These are phyloP conservation scores for Monilinia fructicola DNA, from an alignment of 2,329 filamentous ascomycete species.

Conservation along the genomic window DNA sequence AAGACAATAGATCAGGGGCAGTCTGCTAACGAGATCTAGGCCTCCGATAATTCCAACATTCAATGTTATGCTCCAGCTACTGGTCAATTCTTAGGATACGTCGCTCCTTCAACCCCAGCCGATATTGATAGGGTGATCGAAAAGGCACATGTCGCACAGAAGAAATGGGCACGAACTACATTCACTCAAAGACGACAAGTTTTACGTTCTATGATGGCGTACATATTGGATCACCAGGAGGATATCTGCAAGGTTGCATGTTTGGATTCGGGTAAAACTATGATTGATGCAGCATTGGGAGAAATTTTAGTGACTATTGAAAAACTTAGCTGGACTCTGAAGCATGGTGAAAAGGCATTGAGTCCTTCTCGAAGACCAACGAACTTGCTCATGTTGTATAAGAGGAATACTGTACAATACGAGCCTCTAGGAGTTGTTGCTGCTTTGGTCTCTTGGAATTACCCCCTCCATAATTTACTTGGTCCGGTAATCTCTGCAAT, in stretches of 20 bases:
- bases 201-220: slow-evolving; percentile 75
- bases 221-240: slow-evolving; percentile 85
- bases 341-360: slow-evolving; percentile 83
- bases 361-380: slow-evolving; percentile 72
- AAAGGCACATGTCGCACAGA: slow-evolving; percentile 72
- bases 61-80: slow-evolving; percentile 90
- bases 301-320: slow-evolving; percentile 93
- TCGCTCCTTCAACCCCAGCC: slow-evolving; percentile 73
- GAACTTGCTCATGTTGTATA: slow-evolving; percentile 93
- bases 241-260: slow-evolving; percentile 82
- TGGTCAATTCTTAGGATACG: slow-evolving; percentile 74
- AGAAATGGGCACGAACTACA: slow-evolving; percentile 72
- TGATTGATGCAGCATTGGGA: slow-evolving; percentile 88
- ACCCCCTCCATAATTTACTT: slow-evolving; percentile 91
- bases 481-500: slow-evolving; percentile 87
- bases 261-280: slow-evolving; percentile 93
- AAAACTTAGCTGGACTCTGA: slow-evolving; percentile 91
- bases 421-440: slow-evolving; percentile 92
- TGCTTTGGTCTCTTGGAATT: slow-evolving; percentile 96
- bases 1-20: slow-evolving; percentile 15
- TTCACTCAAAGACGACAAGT: slow-evolving; percentile 78
- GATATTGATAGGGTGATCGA: slow-evolving; percentile 78
- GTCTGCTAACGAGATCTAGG: slow-evolving; percentile 40
- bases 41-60: slow-evolving; percentile 64
- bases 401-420: slow-evolving; percentile 85